phyloP scores from a whole-genome alignment of 2,329 filamentous ascomycete genomes.

The Aspergillus ochraceus region DNA sequence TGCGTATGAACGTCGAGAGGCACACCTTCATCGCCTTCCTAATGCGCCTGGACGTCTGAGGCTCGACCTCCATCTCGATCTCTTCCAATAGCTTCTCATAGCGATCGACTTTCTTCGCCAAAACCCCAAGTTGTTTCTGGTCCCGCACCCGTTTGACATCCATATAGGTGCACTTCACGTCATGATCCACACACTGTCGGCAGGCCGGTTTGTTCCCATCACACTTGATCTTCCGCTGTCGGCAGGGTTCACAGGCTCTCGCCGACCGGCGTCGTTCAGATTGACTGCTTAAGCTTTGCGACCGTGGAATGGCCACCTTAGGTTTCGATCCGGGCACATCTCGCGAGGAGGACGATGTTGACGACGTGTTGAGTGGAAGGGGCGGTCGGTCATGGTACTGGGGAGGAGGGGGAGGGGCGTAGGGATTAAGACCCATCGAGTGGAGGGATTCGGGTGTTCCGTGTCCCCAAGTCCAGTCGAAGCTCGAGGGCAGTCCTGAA shows the following conservation, averaged over 20 bases:
- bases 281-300: conserved; percentile 16
- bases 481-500: not conserved
- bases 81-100: conserved; percentile 31
- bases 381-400: conserved; percentile 1
- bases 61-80: conserved; percentile 26
- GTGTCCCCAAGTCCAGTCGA: conserved; percentile 14
- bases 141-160: conserved; percentile 38
- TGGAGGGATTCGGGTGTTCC: not conserved
- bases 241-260: conserved; percentile 37
- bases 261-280: conserved; percentile 29
- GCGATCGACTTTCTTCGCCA: conserved; percentile 24
- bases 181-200: conserved; percentile 28
- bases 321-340: conserved; percentile 3
- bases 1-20: not conserved
- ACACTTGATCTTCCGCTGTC: conserved; percentile 37
- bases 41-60: conserved; percentile 21
- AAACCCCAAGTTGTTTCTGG: conserved; percentile 30
- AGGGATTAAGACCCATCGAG: conserved; percentile 9
- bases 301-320: conserved; percentile 33
- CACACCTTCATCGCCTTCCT: conserved; percentile 28
- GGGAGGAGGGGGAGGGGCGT: not conserved
- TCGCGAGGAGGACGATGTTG: conserved; percentile 8
- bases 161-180: conserved; percentile 28
- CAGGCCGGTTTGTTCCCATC: conserved; percentile 31
- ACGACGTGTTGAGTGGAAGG: conserved; percentile 5